Conservation (phyloP, 2,329 filamentous ascomycete species). For the Teratosphaeria zuluensis region DNA sequence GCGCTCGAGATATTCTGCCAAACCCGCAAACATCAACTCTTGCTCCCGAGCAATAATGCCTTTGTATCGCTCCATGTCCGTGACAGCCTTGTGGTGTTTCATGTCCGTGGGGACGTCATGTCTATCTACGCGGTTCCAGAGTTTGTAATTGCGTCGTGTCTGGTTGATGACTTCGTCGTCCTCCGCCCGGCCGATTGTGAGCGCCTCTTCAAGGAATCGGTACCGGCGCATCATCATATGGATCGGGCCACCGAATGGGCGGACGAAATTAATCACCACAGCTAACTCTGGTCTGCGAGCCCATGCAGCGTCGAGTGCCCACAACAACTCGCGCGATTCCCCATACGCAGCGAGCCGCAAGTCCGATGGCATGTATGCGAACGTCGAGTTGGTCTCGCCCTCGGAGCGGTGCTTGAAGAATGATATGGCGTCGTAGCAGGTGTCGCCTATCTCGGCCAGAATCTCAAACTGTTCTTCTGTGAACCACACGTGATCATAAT, state of each 20-base stretch:
- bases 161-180: not conserved
- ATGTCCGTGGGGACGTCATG: no score
- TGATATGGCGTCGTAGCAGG: not conserved
- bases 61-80: no score
- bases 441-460: not conserved
- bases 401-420: not conserved
- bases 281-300: not conserved
- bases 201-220: not conserved
- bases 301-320: not conserved
- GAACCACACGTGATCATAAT: not conserved
- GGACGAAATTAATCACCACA: not conserved
- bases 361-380: not conserved
- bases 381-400: not conserved
- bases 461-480: not conserved
- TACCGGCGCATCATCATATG: not conserved
- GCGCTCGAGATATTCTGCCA: no score
- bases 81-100: no score
- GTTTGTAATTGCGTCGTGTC: not conserved
- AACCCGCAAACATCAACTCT: no score
- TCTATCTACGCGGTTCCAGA: not conserved
- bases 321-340: not conserved
- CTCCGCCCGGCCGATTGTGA: not conserved
- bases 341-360: not conserved
- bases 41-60: no score
- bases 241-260: not conserved